These are phyloP conservation scores for Orbilia blumenaviensis DNA, from an alignment of 2,329 filamentous ascomycete genomes.

Conservation along the genomic window DNA sequence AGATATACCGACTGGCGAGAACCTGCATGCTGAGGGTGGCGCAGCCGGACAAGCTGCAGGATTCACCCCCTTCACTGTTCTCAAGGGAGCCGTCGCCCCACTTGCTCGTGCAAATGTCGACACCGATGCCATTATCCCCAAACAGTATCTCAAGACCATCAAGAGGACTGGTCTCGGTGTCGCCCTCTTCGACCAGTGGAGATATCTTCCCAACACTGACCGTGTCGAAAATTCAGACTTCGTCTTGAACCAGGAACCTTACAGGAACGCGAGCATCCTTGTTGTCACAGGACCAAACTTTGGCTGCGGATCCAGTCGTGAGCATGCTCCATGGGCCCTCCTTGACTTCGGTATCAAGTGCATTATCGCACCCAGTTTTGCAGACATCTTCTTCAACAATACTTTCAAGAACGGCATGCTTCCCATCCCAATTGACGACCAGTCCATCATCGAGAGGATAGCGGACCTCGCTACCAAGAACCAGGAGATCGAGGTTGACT, in stretches of 20 bases:
- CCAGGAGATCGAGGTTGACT: conserved; percentile 86
- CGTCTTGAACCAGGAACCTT: conserved; percentile 88
- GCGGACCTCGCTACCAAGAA: conserved; percentile 80
- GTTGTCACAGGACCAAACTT: conserved; percentile 94
- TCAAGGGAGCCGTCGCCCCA: conserved; percentile 87
- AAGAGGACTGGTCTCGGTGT: conserved; percentile 92
- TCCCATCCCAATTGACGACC: conserved; percentile 78
- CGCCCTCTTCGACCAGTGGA: conserved; percentile 85
- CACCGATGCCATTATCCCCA: conserved; percentile 99
- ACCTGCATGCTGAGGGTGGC: conserved; percentile 34
- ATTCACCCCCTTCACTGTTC: conserved; percentile 81
- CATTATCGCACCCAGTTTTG: conserved; percentile 86
- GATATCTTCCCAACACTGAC: conserved; percentile 72
- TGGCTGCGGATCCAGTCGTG: conserved; percentile 88
- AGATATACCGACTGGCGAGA: conserved; percentile 64
- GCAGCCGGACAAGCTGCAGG: conserved; percentile 64
- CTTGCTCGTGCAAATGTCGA: conserved; percentile 91
- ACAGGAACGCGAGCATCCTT: conserved; percentile 84
- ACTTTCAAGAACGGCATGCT: conserved; percentile 99
- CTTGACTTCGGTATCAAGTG: conserved; percentile 96
- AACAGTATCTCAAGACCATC: conserved; percentile 99
- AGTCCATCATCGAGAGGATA: conserved; percentile 73
- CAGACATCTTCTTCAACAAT: conserved; percentile 99
- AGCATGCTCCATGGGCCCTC: conserved; percentile 96
- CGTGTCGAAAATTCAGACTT: conserved; percentile 81